Evolutionary conservation across 2,329 filamentous ascomycete genomes (phyloP).

Genomic region (Passalora sequoiae): DNA sequence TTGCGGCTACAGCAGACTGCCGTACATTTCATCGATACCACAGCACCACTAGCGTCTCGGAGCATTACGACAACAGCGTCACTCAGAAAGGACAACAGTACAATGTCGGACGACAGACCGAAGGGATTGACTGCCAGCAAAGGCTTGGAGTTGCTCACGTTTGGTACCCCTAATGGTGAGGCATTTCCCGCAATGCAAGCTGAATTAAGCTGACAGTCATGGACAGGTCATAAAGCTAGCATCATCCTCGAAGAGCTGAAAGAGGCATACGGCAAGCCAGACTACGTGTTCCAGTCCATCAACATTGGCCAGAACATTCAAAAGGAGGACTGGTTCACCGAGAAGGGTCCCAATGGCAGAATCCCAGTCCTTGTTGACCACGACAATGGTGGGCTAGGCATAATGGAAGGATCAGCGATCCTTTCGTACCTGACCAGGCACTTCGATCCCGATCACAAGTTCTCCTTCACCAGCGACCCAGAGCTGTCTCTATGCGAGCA

Average conservation of each 20-base stretch:
- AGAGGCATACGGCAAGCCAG: slow-evolving; percentile 54
- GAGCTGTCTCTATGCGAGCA: slow-evolving; percentile 49
- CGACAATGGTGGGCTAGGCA: slow-evolving; percentile 54
- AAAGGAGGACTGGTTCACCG: slow-evolving; percentile 63
- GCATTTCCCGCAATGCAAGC: not conserved
- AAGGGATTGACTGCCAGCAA: slow-evolving; percentile 57
- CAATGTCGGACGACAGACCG: slow-evolving; percentile 36
- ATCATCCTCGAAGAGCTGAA: slow-evolving; percentile 63
- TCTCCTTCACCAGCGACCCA: slow-evolving; percentile 44
- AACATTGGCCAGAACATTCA: slow-evolving; percentile 60
- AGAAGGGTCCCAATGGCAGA: slow-evolving; percentile 59
- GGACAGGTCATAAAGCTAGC: slow-evolving; percentile 45
- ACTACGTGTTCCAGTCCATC: slow-evolving; percentile 56
- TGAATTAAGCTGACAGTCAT: not conserved
- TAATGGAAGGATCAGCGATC: slow-evolving; percentile 43
- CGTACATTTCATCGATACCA: slow-evolving; percentile 20
- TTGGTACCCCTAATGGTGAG: slow-evolving; percentile 42
- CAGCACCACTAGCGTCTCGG: slow-evolving; percentile 12
- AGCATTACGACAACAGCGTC: slow-evolving; percentile 12
- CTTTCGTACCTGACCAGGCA: slow-evolving; percentile 42
- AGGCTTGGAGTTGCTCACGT: slow-evolving; percentile 62
- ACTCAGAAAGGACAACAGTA: slow-evolving; percentile 7
- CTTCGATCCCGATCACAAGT: slow-evolving; percentile 45
- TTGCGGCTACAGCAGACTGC: slow-evolving; percentile 26
- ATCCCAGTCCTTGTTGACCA: slow-evolving; percentile 64